Conservation (phyloP, 768 basidiomycete genomes). For the Pluteus cervinus region DNA sequence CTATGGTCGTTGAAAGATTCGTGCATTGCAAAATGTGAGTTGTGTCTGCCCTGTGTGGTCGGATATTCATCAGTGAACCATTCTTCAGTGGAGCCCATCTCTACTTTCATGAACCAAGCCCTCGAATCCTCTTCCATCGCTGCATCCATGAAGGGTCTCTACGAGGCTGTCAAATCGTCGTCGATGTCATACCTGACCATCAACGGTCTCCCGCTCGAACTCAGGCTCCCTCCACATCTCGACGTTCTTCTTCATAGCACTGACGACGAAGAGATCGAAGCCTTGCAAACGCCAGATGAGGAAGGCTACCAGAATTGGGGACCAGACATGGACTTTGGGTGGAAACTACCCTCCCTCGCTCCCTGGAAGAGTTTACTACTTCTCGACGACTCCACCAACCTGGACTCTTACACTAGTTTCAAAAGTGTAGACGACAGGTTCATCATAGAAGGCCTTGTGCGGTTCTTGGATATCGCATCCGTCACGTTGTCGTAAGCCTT, state of each 20-base stretch:
- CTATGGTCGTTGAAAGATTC: conserved; percentile 69
- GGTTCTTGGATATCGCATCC: conserved; percentile 68
- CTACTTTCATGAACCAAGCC: conserved; percentile 49
- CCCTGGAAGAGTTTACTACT: conserved; percentile 93
- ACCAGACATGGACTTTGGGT: conserved; percentile 62
- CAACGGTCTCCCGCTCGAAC: conserved; percentile 72
- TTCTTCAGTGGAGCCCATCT: conserved; percentile 53
- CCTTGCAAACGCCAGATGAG: conserved; percentile 43
- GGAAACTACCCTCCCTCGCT: conserved; percentile 64
- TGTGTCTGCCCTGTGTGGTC: not conserved
- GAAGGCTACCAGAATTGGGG: conserved; percentile 56
- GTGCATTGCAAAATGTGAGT: conserved; percentile 56
- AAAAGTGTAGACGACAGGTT: conserved; percentile 57
- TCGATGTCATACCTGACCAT: conserved; percentile 76
- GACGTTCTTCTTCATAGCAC: conserved; percentile 65
- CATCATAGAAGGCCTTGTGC: conserved; percentile 65
- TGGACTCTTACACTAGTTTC: conserved; percentile 56
- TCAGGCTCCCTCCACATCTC: conserved; percentile 81
- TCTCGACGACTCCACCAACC: conserved; percentile 50
- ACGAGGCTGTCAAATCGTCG: conserved; percentile 69
- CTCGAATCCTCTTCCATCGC: conserved; percentile 67
- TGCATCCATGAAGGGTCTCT: conserved; percentile 72
- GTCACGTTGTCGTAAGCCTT: conserved; percentile 69
- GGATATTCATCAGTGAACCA: conserved; percentile 7
- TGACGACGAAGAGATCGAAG: conserved; percentile 51